Base-by-base conservation (phyloP, 2,329 filamentous ascomycete species). In the Macrophomina phaseolina region DNA sequence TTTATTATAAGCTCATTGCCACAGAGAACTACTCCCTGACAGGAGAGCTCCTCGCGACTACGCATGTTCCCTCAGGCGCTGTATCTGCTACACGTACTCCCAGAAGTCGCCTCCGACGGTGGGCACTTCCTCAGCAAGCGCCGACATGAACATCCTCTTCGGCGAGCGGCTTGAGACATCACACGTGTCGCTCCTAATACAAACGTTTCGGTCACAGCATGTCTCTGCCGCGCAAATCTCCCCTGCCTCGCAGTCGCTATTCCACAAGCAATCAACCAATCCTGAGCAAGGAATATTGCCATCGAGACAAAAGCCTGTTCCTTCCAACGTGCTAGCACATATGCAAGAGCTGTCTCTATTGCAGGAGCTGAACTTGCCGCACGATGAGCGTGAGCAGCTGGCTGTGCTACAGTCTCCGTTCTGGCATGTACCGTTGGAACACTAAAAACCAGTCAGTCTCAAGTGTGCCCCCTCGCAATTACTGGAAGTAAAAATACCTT, bases 381-480 rank as follows among this genome's bases (percentile, higher is more conserved):
- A 78, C 36, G 65, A 66, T 1, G 73, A 75, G 65, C 76, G 71
- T 14, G 32, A 23, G 68, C 76, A 79, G 9, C 71, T 64, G 9
- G 65, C 67, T 1, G 70, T 71, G 8, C 71, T 71, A 67, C 77
- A 79, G 0, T 77, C 74, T 16, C 76, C 76, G 66, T 79, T 78
- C n/a, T 71, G 69, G 62, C 77, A 79, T 14, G 64, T 51, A 5
- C 70, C 72, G 2, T 52, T 23, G 2, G 68, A 60, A 65, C 77
- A 78, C 5, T 34, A 18, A 42, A 72, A 9, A 30, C 16, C 1
- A n/a, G 3, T 64, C n/a, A 64, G 32, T 53, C 2, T 53, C 30
- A 23, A 23, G 23, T 23, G 23, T 23, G 23, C 23, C 23, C 23
- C 23, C 23, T 23, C 23, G 23, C 23, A 23, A 23, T 23, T 76